phyloP scores from a whole-genome alignment of 1,284 basidiomycete species.

The Rhizopogon hawkerae region DNA sequence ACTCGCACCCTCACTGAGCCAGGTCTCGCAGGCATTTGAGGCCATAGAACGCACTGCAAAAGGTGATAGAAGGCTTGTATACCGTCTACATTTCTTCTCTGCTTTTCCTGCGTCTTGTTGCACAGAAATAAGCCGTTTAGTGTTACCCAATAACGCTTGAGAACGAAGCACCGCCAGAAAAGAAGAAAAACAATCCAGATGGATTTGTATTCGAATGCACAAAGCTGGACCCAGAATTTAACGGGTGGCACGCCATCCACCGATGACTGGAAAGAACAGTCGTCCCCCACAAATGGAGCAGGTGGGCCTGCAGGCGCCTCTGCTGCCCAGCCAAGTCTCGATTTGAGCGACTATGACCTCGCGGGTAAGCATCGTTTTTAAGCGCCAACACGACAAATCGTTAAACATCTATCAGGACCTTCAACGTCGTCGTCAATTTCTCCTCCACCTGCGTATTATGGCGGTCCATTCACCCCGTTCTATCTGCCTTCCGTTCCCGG shows the following conservation, averaged over 20 bases:
- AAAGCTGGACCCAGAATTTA: conserved; percentile 45
- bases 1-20: conserved; percentile 35
- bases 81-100: conserved; percentile 29
- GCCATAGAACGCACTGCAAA: conserved; percentile 29
- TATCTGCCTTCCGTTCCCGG: conserved; percentile 34
- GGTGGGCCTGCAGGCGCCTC: conserved; percentile 21
- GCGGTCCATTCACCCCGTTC: conserved; percentile 33
- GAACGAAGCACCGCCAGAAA: conserved; percentile 37
- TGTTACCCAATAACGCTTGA: conserved; percentile 42
- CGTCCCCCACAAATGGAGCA: conserved; percentile 20
- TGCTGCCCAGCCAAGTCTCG: conserved; percentile 28
- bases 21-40: conserved; percentile 34
- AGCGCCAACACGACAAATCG: no score
- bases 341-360: conserved; percentile 38
- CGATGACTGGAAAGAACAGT: conserved; percentile 43
- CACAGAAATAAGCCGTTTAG: conserved; percentile 46
- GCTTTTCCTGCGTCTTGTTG: conserved; percentile 34
- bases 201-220: conserved; percentile 46
- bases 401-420: conserved; percentile 13
- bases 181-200: conserved; percentile 39
- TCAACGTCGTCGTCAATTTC: conserved; percentile 33
- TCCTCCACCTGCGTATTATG: conserved; percentile 30
- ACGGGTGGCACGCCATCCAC: conserved; percentile 25
- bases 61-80: conserved; percentile 33
- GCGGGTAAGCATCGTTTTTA: conserved; percentile 25